Base-by-base conservation (phyloP, 257 asterid species). In the Primulina eburnea region DNA sequence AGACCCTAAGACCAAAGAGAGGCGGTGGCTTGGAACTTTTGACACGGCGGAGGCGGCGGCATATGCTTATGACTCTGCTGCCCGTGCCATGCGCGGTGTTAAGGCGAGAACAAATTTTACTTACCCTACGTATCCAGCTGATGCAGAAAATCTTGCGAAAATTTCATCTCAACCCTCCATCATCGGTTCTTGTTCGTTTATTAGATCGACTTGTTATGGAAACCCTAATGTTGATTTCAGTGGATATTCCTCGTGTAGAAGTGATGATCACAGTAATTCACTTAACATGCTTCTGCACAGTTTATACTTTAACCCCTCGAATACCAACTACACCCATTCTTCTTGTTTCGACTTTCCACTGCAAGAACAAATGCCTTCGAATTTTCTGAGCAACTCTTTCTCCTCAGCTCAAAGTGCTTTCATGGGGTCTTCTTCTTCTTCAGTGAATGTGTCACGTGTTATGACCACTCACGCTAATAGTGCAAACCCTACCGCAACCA, bases 1-100 rank as follows among this genome's bases (percentile, higher is more conserved):
- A 6, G 98, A 92, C 79, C 97, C 98, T 3, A 88, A 69, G 65
- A 81, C 95, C 17, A 92, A 92, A 69, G 98, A 92, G 29, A 69
- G 98, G 61, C 81, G 97, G 72, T 92, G 98, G 98, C 86, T 92
- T 4, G 98, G 98, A 3, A 92, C 98, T 12, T 91, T 87, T 65
- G 96, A 91, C 79, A 88, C 94, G 29, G 97, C 97, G 16, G 97
- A 90, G 76, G 98, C 87, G 70, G 98, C 98, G 1, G 98, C 98
- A 2, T 87, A 88, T 38, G 98, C 98, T 7, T 92, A 92, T 65
- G 98, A 92, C 83, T 77, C 86, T 59, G 98, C 98, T 6, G 98
- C 97, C 17, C 82, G 95, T 18, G 88, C 96, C 28, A 92, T 92
- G 98, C 92, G 98, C 6, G 98, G 98, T 30, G 86, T 67, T 1